These are phyloP conservation scores for Schizothecium vesticola DNA, from an alignment of 495 filamentous ascomycete genomes.

Conservation along the genomic window DNA sequence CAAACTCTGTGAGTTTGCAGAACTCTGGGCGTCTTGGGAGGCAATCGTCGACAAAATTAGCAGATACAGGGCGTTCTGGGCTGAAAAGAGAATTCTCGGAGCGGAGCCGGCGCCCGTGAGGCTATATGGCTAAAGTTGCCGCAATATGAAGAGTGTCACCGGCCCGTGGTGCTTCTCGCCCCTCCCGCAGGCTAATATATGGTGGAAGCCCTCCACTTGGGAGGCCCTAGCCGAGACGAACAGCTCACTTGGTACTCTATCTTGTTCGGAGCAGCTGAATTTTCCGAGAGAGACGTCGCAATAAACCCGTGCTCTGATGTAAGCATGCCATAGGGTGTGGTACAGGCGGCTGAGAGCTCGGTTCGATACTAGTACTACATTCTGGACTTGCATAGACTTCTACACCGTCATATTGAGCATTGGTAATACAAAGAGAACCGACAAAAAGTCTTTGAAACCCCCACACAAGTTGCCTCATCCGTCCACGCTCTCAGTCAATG, in stretches of 20 bases:
- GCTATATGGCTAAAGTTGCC: not conserved
- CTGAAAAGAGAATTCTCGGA: not conserved
- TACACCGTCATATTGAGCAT: not conserved
- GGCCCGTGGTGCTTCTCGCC: not conserved
- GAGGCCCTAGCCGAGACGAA: not conserved
- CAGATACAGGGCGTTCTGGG: not conserved
- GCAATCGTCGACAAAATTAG: not conserved
- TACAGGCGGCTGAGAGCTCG: not conserved
- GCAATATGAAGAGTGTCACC: not conserved
- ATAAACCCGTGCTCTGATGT: not conserved
- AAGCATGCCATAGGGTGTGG: not conserved
- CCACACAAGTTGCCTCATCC: not conserved
- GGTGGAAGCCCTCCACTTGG: not conserved
- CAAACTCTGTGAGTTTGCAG: not conserved
- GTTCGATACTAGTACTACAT: not conserved
- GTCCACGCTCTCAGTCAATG: not conserved
- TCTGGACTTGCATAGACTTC: not conserved
- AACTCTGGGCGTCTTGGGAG: not conserved
- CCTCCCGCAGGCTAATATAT: not conserved
- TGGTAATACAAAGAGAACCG: not conserved
- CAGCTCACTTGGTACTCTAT: not conserved
- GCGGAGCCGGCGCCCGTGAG: not conserved
- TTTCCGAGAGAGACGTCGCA: slow-evolving; percentile 1
- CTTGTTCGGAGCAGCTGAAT: not conserved
- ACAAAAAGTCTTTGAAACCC: not conserved